These are phyloP conservation scores for Pyrus communis DNA, from an alignment of 306 rosid genomes.

Conservation along the genomic window DNA sequence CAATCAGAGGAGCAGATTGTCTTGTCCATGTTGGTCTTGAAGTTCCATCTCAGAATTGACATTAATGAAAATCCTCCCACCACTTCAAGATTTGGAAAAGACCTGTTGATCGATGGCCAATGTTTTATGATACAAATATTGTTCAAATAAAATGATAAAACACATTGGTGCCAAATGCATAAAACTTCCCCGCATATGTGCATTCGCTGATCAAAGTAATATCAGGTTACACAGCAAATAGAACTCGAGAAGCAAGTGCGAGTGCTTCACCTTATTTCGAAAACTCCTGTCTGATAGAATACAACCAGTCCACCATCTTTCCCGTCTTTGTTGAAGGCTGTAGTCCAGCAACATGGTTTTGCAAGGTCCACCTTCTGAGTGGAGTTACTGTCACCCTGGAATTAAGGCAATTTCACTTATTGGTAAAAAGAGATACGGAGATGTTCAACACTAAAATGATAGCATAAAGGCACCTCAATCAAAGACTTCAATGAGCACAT, in stretches of 20 bases:
- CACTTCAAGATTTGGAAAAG: conserved; percentile 67
- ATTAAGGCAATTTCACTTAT: conserved; percentile 18
- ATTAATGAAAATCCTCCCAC: conserved; percentile 52
- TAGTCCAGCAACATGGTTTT: conserved; percentile 70
- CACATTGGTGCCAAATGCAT: conserved; percentile 7
- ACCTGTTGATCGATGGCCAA: conserved; percentile 39
- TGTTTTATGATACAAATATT: not conserved
- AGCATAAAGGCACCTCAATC: conserved; percentile 49
- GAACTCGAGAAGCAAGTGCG: conserved; percentile 6
- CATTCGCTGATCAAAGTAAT: not conserved
- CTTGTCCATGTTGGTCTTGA: conserved; percentile 55
- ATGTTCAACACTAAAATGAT: conserved; percentile 14
- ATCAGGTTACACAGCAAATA: not conserved
- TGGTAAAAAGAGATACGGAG: conserved; percentile 11
- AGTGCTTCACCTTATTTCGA: conserved; percentile 72
- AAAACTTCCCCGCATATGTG: conserved; percentile 2
- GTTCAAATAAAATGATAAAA: not conserved
- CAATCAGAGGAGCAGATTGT: conserved; percentile 56
- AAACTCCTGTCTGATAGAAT: conserved; percentile 63
- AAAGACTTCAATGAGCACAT: conserved; percentile 44
- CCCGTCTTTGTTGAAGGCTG: conserved; percentile 53
- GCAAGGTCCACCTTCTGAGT: conserved; percentile 48
- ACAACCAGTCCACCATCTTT: conserved; percentile 47
- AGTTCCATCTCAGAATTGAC: conserved; percentile 73
- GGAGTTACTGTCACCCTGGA: conserved; percentile 52